phyloP scores from a whole-genome alignment of 768 basidiomycete species.

The Lactarius trivialis region DNA sequence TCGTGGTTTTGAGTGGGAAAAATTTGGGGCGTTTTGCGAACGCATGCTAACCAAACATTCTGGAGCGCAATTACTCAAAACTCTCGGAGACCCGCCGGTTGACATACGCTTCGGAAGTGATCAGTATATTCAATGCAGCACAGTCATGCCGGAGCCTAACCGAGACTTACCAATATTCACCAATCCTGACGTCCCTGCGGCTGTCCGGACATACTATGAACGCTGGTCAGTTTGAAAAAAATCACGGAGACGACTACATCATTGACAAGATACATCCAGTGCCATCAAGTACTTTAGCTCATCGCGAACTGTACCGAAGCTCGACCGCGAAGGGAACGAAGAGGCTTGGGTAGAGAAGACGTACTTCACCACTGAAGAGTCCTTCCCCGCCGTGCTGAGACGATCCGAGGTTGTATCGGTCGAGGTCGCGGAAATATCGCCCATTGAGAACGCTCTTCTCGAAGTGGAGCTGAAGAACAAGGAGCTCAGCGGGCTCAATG shows the following conservation, averaged over 20 bases:
- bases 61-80: constrained; percentile 71
- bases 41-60: constrained; percentile 88
- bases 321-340: constrained; percentile 56
- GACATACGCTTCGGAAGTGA: constrained; percentile 74
- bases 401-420: constrained; percentile 78
- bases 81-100: constrained; percentile 66
- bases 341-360: constrained; percentile 89
- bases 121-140: constrained; percentile 84
- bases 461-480: constrained; percentile 78
- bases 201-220: constrained; percentile 82
- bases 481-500: constrained; percentile 61
- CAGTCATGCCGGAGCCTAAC: constrained; percentile 82
- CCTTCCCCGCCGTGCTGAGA: constrained; percentile 86
- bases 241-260: background rate
- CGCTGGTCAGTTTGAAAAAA: constrained; percentile 47
- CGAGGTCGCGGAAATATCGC: constrained; percentile 72
- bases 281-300: constrained; percentile 80
- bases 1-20: constrained; percentile 94
- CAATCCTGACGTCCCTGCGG: constrained; percentile 73
- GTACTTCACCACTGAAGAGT: constrained; percentile 76
- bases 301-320: constrained; percentile 59
- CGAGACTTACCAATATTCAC: constrained; percentile 70
- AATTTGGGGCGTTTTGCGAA: constrained; percentile 83
- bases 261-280: constrained; percentile 35
- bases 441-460: constrained; percentile 72